Conservation (phyloP, 495 filamentous ascomycete species). For the Talaromyces borbonicus region DNA sequence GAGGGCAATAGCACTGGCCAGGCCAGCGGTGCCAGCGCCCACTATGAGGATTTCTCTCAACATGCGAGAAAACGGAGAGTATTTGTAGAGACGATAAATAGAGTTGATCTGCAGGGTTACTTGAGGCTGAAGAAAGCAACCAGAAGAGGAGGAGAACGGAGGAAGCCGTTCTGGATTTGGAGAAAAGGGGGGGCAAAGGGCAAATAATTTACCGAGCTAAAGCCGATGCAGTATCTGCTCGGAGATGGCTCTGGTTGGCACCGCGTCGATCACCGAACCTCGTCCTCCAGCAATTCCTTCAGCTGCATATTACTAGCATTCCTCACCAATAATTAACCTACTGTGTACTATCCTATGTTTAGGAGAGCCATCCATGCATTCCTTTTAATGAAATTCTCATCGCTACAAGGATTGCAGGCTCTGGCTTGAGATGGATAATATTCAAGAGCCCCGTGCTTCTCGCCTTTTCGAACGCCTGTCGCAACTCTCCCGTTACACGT, state of each 20-base stretch:
- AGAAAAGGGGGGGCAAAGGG: neutral
- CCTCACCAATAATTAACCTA: neutral
- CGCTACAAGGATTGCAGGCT: neutral
- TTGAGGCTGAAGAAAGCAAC: neutral
- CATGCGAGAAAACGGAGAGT: slow-evolving; percentile 7
- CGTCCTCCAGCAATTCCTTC: neutral
- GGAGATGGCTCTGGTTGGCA: neutral
- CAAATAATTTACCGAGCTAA: neutral
- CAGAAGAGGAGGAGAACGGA: neutral
- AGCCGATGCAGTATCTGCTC: neutral
- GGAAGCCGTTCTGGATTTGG: neutral
- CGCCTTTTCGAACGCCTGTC: slow-evolving; percentile 62
- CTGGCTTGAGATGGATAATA: neutral
- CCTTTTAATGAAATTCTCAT: neutral
- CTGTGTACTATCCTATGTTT: neutral
- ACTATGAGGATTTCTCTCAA: slow-evolving; percentile 15
- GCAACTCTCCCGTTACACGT: slow-evolving; percentile 62
- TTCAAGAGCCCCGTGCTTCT: neutral
- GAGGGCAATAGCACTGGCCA: slow-evolving; percentile 18
- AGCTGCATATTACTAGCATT: neutral
- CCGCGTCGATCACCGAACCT: neutral
- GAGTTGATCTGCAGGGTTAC: neutral
- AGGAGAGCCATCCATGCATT: neutral
- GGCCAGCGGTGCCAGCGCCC: slow-evolving; percentile 20
- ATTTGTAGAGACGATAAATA: neutral